These are phyloP conservation scores for Paraconiothyrium sp. DNA, from an alignment of 2,329 filamentous ascomycete species.

Conservation along the genomic window DNA sequence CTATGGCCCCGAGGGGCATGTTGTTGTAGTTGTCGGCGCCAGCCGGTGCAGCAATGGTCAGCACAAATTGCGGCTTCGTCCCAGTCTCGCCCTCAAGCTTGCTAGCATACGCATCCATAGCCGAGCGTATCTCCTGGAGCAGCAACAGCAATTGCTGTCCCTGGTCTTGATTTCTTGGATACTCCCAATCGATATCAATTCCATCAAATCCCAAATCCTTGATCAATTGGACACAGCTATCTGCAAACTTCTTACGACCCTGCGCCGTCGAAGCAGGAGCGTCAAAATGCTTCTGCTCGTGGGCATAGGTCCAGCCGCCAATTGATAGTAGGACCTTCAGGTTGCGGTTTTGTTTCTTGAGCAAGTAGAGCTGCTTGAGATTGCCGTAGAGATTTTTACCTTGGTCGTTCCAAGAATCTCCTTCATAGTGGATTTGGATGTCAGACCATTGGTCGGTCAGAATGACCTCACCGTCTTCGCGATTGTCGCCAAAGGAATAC, in stretches of 20 bases:
- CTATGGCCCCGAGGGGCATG: conserved; percentile 54
- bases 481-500: conserved; percentile 90
- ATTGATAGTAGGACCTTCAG: conserved; percentile 84
- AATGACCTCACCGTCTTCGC: conserved; percentile 76
- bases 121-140: conserved; percentile 49
- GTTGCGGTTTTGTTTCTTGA: conserved; percentile 79
- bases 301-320: conserved; percentile 81
- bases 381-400: conserved; percentile 81
- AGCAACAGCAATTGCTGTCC: conserved; percentile 52
- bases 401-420: conserved; percentile 70
- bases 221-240: conserved; percentile 76
- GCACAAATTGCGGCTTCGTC: conserved; percentile 52
- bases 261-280: conserved; percentile 70
- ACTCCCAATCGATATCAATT: conserved; percentile 61
- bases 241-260: conserved; percentile 73
- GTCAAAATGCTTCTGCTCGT: conserved; percentile 71
- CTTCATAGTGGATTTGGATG: conserved; percentile 65
- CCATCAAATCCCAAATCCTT: conserved; percentile 73
- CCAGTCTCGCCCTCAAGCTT: conserved; percentile 34
- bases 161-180: conserved; percentile 54
- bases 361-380: conserved; percentile 77
- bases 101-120: conserved; percentile 53
- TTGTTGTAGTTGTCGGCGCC: conserved; percentile 55
- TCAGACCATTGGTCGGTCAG: conserved; percentile 42
- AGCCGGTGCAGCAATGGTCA: conserved; percentile 57